Conservation (phyloP, 2,329 filamentous ascomycete genomes). For the Cordyceps farinosa region DNA sequence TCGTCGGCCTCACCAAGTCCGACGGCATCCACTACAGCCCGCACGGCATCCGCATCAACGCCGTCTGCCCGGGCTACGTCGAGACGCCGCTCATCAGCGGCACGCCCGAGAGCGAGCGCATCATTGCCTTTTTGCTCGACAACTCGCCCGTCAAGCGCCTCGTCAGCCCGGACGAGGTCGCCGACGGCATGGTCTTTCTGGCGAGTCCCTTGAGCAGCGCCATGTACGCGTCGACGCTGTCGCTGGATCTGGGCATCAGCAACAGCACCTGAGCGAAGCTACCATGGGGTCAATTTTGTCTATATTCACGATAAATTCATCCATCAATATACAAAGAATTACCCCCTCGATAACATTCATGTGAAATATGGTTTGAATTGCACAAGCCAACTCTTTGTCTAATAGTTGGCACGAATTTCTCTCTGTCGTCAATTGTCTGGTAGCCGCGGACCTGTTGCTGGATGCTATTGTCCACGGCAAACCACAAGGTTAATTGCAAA, state of each 20-base stretch:
- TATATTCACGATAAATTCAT: neutral
- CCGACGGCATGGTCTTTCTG: constrained; percentile 49
- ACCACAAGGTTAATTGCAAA: too few relatives aligned
- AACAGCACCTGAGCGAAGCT: neutral
- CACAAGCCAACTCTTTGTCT: too few relatives aligned
- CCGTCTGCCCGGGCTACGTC: constrained; percentile 54
- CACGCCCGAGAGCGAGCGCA: neutral
- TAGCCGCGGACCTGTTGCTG: too few relatives aligned
- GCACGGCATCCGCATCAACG: constrained; percentile 55
- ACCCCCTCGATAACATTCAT: too few relatives aligned
- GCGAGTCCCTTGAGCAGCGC: constrained; percentile 51
- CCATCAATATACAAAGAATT: too few relatives aligned
- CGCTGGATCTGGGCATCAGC: neutral
- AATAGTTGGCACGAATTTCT: too few relatives aligned
- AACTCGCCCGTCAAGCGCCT: neutral
- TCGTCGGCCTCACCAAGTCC: constrained; percentile 50
- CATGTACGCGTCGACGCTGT: constrained; percentile 41
- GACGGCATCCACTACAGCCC: constrained; percentile 52
- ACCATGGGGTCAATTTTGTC: neutral
- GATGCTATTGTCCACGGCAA: too few relatives aligned
- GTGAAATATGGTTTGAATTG: too few relatives aligned
- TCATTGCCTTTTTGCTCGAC: constrained; percentile 11
- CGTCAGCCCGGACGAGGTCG: constrained; percentile 46
- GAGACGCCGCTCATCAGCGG: constrained; percentile 18
- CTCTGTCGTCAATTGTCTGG: too few relatives aligned